Evolutionary conservation across 2,329 filamentous ascomycete species (phyloP).

Genomic region (Penicillium oxalicum): DNA sequence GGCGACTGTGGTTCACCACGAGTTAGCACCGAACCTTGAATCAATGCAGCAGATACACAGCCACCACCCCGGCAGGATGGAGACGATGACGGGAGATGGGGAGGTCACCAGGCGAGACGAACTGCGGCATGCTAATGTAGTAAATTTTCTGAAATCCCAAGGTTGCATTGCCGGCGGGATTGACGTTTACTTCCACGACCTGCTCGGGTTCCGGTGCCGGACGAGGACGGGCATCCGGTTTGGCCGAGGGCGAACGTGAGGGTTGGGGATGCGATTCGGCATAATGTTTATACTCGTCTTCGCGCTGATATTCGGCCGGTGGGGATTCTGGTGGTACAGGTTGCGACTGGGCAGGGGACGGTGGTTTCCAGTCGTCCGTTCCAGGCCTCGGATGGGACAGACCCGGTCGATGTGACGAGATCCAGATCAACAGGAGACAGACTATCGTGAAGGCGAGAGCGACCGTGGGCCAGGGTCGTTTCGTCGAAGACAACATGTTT

Average conservation of each 20-base stretch:
- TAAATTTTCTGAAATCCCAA: constrained; percentile 1
- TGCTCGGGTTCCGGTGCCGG: background rate
- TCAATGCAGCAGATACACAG: too few relatives aligned
- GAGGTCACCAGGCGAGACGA: background rate
- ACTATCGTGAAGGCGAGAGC: background rate
- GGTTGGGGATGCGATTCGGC: too few relatives aligned
- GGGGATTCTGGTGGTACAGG: too few relatives aligned
- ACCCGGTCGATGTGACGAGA: background rate
- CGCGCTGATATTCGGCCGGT: too few relatives aligned
- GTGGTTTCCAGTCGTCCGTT: background rate
- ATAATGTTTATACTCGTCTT: too few relatives aligned
- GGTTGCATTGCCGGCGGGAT: background rate
- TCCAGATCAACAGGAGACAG: background rate
- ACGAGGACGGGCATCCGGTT: background rate
- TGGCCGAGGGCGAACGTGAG: too few relatives aligned
- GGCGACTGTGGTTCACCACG: background rate
- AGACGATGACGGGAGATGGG: too few relatives aligned
- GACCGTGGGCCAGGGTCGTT: background rate
- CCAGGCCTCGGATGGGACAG: background rate
- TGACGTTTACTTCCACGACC: background rate
- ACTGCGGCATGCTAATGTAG: constrained; percentile 1
- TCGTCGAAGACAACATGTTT: background rate
- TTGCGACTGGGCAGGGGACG: background rate
- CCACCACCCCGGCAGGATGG: too few relatives aligned
- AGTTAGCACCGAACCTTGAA: too few relatives aligned